A percentile compares a stretch with the other conserved stretches of the same genome.
Evolutionary conservation across 331 rosid genomes (phyloP).

Genomic region (Cydonia oblonga): DNA sequence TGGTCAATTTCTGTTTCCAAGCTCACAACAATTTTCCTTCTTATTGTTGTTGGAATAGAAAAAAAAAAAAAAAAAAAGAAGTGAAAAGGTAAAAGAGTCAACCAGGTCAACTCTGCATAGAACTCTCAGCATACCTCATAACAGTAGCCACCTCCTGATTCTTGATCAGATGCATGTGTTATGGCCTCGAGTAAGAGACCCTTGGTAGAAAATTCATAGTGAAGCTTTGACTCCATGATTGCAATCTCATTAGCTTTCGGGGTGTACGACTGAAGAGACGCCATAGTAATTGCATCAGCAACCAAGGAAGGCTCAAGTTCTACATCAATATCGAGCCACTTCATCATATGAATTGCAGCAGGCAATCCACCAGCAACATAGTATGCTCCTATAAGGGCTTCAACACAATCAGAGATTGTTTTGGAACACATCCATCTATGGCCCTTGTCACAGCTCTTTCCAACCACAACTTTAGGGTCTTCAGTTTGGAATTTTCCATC

Average conservation of each 20-base stretch:
- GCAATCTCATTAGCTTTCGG: constrained; percentile 49
- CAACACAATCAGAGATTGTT: constrained; percentile 82
- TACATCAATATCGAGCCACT: constrained; percentile 65
- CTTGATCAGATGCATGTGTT: constrained; percentile 59
- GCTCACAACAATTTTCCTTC: not conserved
- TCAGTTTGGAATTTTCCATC: constrained; percentile 53
- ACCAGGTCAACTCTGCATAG: not conserved
- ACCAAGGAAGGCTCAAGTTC: constrained; percentile 61
- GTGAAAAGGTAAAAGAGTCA: not conserved
- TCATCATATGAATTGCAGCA: constrained; percentile 71
- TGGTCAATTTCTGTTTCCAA: not conserved
- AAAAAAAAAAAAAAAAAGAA: not conserved
- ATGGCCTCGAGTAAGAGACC: constrained; percentile 80
- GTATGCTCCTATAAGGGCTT: constrained; percentile 91
- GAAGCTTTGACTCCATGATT: constrained; percentile 58
- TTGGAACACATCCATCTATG: constrained; percentile 92
- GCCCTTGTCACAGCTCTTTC: constrained; percentile 75
- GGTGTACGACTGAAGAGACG: constrained; percentile 42
- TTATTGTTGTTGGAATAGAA: not conserved
- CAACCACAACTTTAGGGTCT: constrained; percentile 60
- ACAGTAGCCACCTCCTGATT: constrained; percentile 48
- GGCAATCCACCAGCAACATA: constrained; percentile 64
- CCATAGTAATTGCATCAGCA: constrained; percentile 45
- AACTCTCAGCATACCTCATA: constrained; percentile 51
- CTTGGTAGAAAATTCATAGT: constrained; percentile 59